Evolutionary conservation across 495 filamentous ascomycete species (phyloP), one percentile per base, ranked within the genome.

Genomic region (Penicillium pulvis): DNA sequence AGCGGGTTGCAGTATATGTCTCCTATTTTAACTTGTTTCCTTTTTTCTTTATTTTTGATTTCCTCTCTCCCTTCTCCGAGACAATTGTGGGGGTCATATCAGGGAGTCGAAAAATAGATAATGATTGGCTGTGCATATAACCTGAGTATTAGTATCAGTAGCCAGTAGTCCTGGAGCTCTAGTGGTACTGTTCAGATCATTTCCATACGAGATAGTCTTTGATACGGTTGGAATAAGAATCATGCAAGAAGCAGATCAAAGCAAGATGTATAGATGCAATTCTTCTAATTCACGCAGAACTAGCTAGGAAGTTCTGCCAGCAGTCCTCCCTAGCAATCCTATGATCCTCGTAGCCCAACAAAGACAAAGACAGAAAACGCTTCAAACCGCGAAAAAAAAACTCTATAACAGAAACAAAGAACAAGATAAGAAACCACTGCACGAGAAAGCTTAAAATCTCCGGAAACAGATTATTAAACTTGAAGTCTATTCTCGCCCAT

Each of bases 1-100:
- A 70, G 67, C 67, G 67, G 58, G 55, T 57, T 65, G 55, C 64
- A 66, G 64, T 66, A 69, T 59, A 66, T 64, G 55, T 65, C 59
- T 69, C 44, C 54, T 56, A 35, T 55, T 56, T 24, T 41, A n/a
- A 35, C 44, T 65, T 68, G 52, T 50, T 56, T 55, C 57, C 59
- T 60, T 64, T 56, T 58, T 60, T 61, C 33, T 58, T 61, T 54
- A 50, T 24, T 62, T 31, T 62, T 57, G 30, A 53, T 67, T 66
- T 63, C 52, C 60, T 66, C 67, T 61, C 64, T 62, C 63, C 70
- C 55, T 45, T 58, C 56, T 65, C 39, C 39, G 33, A 45, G 53
- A 36, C 53, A 33, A 55, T 44, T 53, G 26, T 53, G 36, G 36
- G 51, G 51, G 14, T 19, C 46, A 41, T 52, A 52, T 52, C 23